Base-by-base conservation (phyloP, 2,329 filamentous ascomycete genomes). In the Nectriaceae sp. region DNA sequence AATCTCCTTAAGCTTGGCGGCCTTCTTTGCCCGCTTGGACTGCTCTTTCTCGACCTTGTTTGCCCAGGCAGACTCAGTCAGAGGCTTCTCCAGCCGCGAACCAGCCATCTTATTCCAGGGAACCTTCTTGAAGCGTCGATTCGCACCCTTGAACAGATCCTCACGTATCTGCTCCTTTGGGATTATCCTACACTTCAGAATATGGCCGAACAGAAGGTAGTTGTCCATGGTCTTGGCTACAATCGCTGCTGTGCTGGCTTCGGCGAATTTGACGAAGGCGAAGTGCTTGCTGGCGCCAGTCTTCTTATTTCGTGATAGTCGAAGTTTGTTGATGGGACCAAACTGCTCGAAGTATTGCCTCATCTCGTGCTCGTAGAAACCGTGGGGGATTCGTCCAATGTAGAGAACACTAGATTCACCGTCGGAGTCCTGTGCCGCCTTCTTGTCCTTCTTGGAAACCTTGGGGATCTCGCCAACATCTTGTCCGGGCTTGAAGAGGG, bases 341-440 rank as follows among this genome's bases (percentile, higher is more conserved):
- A 99, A 99, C 70, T 99, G 94, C 46, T 85, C 82, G 67, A 97
- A 96, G 77, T 97, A 99, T 56, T 86, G 84, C 61, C 84, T 85
- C 88, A 99, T 95, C 74, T 97, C 88, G 64, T 91, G 83, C 75
- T 99, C 94, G 78, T 93, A 97, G 83, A 99, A 99, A 73, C 94
- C 75, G 73, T 94, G 90, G 33, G 92, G 92, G 51, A 96, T 87
- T 56, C 91, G 90, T 66, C 90, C 91, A 63, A 99, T 79, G 73
- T 96, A 97, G 64, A 97, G 79, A 35, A 94, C 86, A 40, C 92
- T 93, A 2, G 89, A 83, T 43, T 81, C 79, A 40, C 79, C 76
- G 47, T 75, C 74, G 18, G 64, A 63, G 21, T 59, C 61, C 57
- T 72, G 67, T 21, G 73, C 69, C 19, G 75, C 72, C 59, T 76